Evolutionary conservation across 78 protist species (phyloP).

Genomic region (Tieghemostelium lacteum): DNA sequence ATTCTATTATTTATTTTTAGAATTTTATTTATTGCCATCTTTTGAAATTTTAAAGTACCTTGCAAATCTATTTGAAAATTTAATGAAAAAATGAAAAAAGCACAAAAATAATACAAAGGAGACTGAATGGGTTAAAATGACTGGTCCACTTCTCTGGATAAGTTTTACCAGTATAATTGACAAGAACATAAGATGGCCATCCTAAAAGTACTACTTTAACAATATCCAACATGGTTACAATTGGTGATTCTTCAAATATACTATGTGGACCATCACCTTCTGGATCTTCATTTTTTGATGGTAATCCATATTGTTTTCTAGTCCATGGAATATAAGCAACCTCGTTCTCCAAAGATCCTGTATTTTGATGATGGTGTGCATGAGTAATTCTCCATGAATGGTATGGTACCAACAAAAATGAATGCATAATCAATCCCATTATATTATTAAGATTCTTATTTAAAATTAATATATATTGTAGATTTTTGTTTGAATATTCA

Average conservation of each 20-base stretch:
- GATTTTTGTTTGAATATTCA: background rate
- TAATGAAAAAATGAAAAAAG: no score
- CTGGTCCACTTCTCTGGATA: slow-evolving; percentile 35
- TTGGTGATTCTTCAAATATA: slow-evolving; percentile 35
- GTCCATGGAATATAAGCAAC: slow-evolving; percentile 78
- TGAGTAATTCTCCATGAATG: slow-evolving; percentile 88
- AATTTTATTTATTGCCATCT: no score
- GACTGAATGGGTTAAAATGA: slow-evolving; percentile 51
- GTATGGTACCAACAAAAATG: slow-evolving; percentile 88
- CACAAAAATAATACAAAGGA: no score
- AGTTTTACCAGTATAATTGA: slow-evolving; percentile 58
- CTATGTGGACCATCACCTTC: slow-evolving; percentile 39
- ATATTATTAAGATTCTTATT: slow-evolving; percentile 65
- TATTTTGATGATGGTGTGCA: slow-evolving; percentile 89
- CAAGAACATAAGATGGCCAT: slow-evolving; percentile 69
- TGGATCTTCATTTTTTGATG: slow-evolving; percentile 19
- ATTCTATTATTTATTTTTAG: no score
- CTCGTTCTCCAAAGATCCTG: slow-evolving; percentile 77
- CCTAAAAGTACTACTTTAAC: slow-evolving; percentile 36
- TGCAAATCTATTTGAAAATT: no score
- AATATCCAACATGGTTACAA: slow-evolving; percentile 35
- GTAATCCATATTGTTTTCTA: background rate
- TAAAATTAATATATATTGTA: background rate
- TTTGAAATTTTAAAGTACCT: no score
- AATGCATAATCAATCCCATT: slow-evolving; percentile 87